phyloP scores from a whole-genome alignment of 31 red algal species.

The Asparagopsis taxiformis region DNA sequence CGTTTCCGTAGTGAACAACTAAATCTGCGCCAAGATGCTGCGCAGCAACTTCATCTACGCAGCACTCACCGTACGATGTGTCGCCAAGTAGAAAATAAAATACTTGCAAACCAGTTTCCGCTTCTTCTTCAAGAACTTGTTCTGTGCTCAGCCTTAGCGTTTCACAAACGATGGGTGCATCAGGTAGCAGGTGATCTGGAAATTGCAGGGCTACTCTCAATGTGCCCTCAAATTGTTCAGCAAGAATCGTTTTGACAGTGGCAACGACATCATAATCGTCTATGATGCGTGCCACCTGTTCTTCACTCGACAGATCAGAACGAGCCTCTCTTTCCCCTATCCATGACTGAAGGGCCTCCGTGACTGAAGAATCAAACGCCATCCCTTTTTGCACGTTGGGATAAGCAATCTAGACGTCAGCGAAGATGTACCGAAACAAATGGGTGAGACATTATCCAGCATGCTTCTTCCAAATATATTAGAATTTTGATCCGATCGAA shows the following conservation, averaged over 20 bases:
- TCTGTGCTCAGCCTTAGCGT: constrained; percentile 14
- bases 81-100: constrained; percentile 78
- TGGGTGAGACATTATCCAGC: too few relatives aligned
- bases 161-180: constrained; percentile 37
- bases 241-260: background rate
- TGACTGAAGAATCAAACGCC: too few relatives aligned
- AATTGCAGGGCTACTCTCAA: constrained; percentile 64
- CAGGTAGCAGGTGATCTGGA: constrained; percentile 53
- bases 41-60: constrained; percentile 88
- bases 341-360: background rate
- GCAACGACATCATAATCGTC: constrained; percentile 4
- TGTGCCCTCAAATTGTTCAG: background rate
- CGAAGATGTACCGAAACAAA: too few relatives aligned
- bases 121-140: background rate
- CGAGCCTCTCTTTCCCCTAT: background rate
- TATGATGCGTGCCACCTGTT: background rate
- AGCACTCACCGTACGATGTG: constrained; percentile 88
- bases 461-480: too few relatives aligned
- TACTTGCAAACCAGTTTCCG: background rate
- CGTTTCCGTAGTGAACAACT: constrained; percentile 83
- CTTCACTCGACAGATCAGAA: background rate
- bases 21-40: constrained; percentile 58
- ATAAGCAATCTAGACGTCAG: too few relatives aligned
- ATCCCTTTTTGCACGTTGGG: too few relatives aligned
- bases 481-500: too few relatives aligned